Evolutionary conservation across 495 filamentous ascomycete genomes (phyloP), one percentile per base, ranked within the genome.

Genomic region (Lineolata rhizophorae): DNA sequence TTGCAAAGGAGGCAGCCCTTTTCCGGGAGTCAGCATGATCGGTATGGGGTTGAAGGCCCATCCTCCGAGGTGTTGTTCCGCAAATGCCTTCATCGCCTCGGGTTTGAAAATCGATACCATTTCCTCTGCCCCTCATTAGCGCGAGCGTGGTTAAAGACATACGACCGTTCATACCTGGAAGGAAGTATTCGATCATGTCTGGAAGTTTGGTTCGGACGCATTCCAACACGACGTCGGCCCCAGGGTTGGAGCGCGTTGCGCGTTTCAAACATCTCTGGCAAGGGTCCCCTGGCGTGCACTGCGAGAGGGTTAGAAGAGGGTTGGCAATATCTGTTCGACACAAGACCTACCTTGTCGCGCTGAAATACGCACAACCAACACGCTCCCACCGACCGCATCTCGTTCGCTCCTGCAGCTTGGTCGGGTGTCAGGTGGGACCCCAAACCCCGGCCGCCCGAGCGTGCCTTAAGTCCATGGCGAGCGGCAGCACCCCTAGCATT

Each of bases 341-440:
- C n/a, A n/a, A n/a, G n/a, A n/a, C 46, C 34, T 42, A 50, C 49
- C 34, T 41, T 38, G 30, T 53, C 49, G 29, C 51, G 34, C 29
- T 52, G 48, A 4, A 54, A 31, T 2, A 40, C 39, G 36, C 51
- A 53, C 18, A 43, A 43, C 51, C 51, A 54, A 29, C 51, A 52
- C 3, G 48, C 43, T 17, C 41, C 46, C 5, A 35, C 35, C 22
- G 42, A 44, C n/a, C 50, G 42, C 47, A 52, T 51, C 18, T 44
- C 35, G 13, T 47, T 39, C 4, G 42, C 41, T 20, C 38, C 34
- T 35, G 43, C 38, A n/a, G 40, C 41, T 9, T 40, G 35, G 12
- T 45, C 35, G 11, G 40, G 36, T 13, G 35, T 19, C 25, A 49
- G 29, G 28, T 46, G 43, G 1, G 46, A 41, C 29, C 43, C 46